A percentile compares a stretch with the other conserved stretches of the same genome.
Conservation (phyloP, 208 protist genomes). For the Wallacemonas sp. region DNA sequence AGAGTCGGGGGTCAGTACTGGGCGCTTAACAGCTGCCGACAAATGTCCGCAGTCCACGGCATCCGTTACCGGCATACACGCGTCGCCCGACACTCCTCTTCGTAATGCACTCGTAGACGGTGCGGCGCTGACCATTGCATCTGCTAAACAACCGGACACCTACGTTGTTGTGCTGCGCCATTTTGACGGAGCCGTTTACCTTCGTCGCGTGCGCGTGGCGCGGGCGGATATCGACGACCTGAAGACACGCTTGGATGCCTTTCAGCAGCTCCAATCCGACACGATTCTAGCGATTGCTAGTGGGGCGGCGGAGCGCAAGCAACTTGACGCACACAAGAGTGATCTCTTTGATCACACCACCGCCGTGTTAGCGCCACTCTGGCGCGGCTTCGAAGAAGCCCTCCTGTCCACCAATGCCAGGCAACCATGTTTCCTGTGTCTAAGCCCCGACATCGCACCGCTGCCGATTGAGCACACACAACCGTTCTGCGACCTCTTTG, state of each 20-base stretch:
- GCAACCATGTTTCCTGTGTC: constrained; percentile 62
- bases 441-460: constrained; percentile 61
- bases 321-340: too few relatives aligned
- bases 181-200: constrained; percentile 49
- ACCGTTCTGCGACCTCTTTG: constrained; percentile 37
- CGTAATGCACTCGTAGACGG: constrained; percentile 12
- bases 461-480: constrained; percentile 64
- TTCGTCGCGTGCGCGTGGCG: constrained; percentile 27
- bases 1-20: too few relatives aligned
- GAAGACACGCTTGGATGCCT: constrained; percentile 17
- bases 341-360: too few relatives aligned
- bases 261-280: background rate
- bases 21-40: too few relatives aligned
- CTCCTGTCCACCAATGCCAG: constrained; percentile 35
- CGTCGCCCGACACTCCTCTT: background rate
- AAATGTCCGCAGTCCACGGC: background rate
- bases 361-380: constrained; percentile 25
- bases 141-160: background rate
- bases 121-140: constrained; percentile 23
- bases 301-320: background rate
- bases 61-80: background rate
- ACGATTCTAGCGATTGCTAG: background rate
- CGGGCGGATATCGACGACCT: constrained; percentile 21
- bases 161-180: constrained; percentile 55
- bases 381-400: constrained; percentile 37